These are phyloP conservation scores for Xylaria flabelliformis DNA, from an alignment of 495 filamentous ascomycete genomes.

Conservation along the genomic window DNA sequence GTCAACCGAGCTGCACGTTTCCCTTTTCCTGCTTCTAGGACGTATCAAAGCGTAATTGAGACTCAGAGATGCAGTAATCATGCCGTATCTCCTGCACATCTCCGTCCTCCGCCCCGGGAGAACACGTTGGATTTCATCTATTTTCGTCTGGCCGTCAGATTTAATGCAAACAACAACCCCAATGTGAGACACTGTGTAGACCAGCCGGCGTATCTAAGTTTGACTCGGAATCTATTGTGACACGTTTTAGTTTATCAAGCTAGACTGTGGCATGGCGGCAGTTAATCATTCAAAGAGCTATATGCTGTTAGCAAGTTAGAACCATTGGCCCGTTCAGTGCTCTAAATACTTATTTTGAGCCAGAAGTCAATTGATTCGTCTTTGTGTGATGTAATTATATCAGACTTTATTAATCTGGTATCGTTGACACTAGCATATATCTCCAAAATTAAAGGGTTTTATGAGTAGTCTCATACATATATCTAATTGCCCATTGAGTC, in stretches of 20 bases:
- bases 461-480: not conserved
- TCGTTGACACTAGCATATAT: not conserved
- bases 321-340: not conserved
- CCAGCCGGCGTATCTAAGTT: not conserved
- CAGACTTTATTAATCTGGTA: not conserved
- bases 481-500: not conserved
- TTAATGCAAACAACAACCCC: not conserved
- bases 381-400: not conserved
- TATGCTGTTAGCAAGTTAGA: not conserved
- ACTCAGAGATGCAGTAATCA: not conserved
- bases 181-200: not conserved
- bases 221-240: not conserved
- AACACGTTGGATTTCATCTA: not conserved
- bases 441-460: too few relatives aligned
- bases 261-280: not conserved
- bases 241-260: not conserved
- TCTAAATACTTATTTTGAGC: not conserved
- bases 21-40: not conserved
- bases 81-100: not conserved
- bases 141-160: not conserved
- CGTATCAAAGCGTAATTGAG: not conserved
- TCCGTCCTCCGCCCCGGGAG: slow-evolving; percentile 3
- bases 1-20: not conserved
- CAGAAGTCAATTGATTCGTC: not conserved
- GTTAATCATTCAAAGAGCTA: not conserved